Base-by-base conservation (phyloP, 1,139 yeast genomes). In the Pneumocystis canis region DNA sequence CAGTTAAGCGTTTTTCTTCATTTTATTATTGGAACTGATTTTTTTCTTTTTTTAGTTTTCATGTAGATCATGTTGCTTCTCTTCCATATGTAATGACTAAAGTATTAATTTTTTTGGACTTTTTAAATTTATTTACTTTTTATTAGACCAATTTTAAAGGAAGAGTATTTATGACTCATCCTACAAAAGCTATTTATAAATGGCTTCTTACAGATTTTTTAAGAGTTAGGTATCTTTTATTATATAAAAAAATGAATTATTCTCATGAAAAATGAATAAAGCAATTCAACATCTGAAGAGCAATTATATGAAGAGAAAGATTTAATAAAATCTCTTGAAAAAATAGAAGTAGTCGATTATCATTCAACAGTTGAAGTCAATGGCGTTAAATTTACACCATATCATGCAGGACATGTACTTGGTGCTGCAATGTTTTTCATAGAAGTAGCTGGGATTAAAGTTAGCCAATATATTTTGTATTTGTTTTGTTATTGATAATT, bases 391-490 rank as follows among this genome's bases (percentile, higher is more conserved):
- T 92, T 92, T 76, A 94, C 98, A 0, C 98, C 98, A 3, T 94
- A 86, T 73, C 98, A 92, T 75, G 99, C 98, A 3, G 99, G 99
- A 18, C 99, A 92, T 79, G 99, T 92, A 25, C 78, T 92, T 61
- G 99, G 99, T 62, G 97, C 98, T 16, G 97, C 98, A 47, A 92
- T 92, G 97, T 92, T 85, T 73, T 84, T 92, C 68, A 82, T 92
- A 61, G 99, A 92, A 73, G 86, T 94, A 70, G 97, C 96, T 7
- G 97, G 97, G 0, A 77, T 92, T 66, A 87, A 89, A 60, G 62
- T 54, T 20, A 32, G 9, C 18, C 11, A 5, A 16, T 35, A 9
- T 0, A 14, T 11, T 3, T 20, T 7, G 30, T 32, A 40, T 2
- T 5, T 39, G 6, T 28, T 16, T 16, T 1, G 16, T 25, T 7